Evolutionary conservation across 192 early-diverging fungal genomes (phyloP).

Genomic region (Chytriomyces sp.): DNA sequence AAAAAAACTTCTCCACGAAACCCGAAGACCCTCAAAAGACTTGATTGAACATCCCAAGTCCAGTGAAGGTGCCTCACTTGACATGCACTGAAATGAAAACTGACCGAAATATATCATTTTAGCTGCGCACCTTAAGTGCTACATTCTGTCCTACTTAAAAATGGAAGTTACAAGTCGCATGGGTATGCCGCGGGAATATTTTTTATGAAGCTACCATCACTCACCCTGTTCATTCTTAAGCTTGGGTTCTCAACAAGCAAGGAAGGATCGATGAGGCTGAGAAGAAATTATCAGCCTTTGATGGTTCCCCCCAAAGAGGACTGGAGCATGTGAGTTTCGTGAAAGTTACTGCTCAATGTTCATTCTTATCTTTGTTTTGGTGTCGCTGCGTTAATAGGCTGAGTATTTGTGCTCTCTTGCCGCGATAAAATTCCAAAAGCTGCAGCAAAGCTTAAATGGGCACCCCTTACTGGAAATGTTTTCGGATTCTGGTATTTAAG

Average conservation of each 20-base stretch:
- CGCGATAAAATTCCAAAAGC: conserved; percentile 34
- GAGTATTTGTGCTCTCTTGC: conserved; percentile 41
- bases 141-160: conserved; percentile 52
- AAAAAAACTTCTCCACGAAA: conserved; percentile 26
- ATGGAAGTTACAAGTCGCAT: conserved; percentile 44
- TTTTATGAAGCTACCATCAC: neutral
- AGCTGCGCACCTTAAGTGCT: conserved; percentile 43
- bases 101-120: neutral
- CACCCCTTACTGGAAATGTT: conserved; percentile 50
- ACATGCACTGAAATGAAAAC: neutral
- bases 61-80: neutral
- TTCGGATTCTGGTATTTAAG: conserved; percentile 56
- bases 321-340: conserved; percentile 44
- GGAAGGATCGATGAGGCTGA: conserved; percentile 48
- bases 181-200: conserved; percentile 33
- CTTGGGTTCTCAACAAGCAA: conserved; percentile 38
- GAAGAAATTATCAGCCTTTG: conserved; percentile 30
- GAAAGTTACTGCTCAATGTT: neutral
- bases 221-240: conserved; percentile 13
- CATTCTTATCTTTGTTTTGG: neutral
- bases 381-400: conserved; percentile 25
- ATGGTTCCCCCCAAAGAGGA: conserved; percentile 36
- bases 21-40: neutral
- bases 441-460: conserved; percentile 30
- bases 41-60: neutral